A percentile compares a stretch with the other conserved stretches of the same genome.
These are phyloP conservation scores for Panicum virgatum DNA, from an alignment of 202 grass and related monocot genomes.

Conservation along the genomic window DNA sequence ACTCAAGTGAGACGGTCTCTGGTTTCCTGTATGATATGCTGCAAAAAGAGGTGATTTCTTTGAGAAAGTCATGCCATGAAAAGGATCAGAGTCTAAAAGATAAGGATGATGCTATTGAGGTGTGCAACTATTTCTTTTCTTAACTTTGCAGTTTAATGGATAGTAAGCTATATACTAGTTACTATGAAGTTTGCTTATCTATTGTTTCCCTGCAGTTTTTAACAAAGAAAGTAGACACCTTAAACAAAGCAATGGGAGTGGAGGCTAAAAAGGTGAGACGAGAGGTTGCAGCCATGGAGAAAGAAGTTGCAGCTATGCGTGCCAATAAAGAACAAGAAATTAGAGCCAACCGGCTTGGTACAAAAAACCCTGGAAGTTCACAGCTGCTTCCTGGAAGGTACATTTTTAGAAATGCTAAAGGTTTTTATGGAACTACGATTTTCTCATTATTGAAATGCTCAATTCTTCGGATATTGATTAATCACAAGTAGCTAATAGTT, in stretches of 20 bases:
- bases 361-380: slow-evolving; percentile 69
- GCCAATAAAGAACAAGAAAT: slow-evolving; percentile 80
- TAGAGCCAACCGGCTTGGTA: slow-evolving; percentile 70
- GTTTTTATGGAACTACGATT: neutral
- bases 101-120: slow-evolving; percentile 90
- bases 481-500: neutral
- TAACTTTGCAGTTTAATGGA: slow-evolving; percentile 25
- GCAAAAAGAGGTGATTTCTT: slow-evolving; percentile 87
- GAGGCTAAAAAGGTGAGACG: slow-evolving; percentile 99
- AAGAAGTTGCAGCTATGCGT: slow-evolving; percentile 93
- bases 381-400: slow-evolving; percentile 62
- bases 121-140: slow-evolving; percentile 39
- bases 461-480: slow-evolving; percentile 13
- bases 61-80: slow-evolving; percentile 88
- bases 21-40: slow-evolving; percentile 90
- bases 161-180: neutral
- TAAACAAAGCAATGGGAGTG: slow-evolving; percentile 98
- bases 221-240: slow-evolving; percentile 84
- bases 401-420: neutral
- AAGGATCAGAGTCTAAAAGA: slow-evolving; percentile 94
- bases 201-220: slow-evolving; percentile 59
- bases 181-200: slow-evolving; percentile 30
- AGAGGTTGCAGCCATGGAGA: slow-evolving; percentile 92
- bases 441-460: slow-evolving; percentile 18
- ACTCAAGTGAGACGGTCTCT: slow-evolving; percentile 68